These are phyloP conservation scores for Mycena latifolia DNA, from an alignment of 768 basidiomycete genomes.

Conservation along the genomic window DNA sequence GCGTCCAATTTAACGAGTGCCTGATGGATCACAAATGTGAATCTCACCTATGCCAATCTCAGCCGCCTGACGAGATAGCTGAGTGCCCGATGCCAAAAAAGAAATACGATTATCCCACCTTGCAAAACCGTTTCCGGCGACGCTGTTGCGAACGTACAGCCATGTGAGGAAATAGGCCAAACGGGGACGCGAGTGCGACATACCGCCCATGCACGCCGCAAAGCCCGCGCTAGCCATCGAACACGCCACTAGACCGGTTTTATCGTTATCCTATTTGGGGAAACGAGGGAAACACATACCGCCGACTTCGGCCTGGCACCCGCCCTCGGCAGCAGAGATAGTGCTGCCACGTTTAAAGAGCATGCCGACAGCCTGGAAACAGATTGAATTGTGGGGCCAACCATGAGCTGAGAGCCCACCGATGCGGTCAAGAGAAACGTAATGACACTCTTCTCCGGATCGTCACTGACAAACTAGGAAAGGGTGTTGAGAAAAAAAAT, in stretches of 20 bases:
- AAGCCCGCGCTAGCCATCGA: slow-evolving; percentile 97
- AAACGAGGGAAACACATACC: slow-evolving; percentile 55
- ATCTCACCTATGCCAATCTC: slow-evolving; percentile 88
- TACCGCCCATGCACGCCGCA: slow-evolving; percentile 94
- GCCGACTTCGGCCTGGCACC: slow-evolving; percentile 96
- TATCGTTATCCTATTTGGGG: slow-evolving; percentile 11
- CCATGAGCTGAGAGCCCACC: slow-evolving; percentile 43
- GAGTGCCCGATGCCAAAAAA: slow-evolving; percentile 27
- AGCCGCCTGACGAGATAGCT: slow-evolving; percentile 66
- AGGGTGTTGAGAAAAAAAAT: background rate
- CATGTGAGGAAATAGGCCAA: slow-evolving; percentile 15
- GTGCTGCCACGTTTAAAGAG: slow-evolving; percentile 97
- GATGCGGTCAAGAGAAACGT: slow-evolving; percentile 93
- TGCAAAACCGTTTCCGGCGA: slow-evolving; percentile 86
- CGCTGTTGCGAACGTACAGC: slow-evolving; percentile 52
- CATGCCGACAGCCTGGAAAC: slow-evolving; percentile 86
- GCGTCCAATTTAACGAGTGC: slow-evolving; percentile 1
- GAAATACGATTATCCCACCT: slow-evolving; percentile 54
- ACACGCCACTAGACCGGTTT: slow-evolving; percentile 75
- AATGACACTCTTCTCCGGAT: slow-evolving; percentile 87
- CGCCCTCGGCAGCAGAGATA: slow-evolving; percentile 96
- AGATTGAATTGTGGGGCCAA: slow-evolving; percentile 5
- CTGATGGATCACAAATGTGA: background rate
- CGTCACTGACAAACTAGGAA: slow-evolving; percentile 86
- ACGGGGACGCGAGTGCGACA: slow-evolving; percentile 37